phyloP scores from a whole-genome alignment of 1,139 yeast species.

The Geotrichum candidum region DNA sequence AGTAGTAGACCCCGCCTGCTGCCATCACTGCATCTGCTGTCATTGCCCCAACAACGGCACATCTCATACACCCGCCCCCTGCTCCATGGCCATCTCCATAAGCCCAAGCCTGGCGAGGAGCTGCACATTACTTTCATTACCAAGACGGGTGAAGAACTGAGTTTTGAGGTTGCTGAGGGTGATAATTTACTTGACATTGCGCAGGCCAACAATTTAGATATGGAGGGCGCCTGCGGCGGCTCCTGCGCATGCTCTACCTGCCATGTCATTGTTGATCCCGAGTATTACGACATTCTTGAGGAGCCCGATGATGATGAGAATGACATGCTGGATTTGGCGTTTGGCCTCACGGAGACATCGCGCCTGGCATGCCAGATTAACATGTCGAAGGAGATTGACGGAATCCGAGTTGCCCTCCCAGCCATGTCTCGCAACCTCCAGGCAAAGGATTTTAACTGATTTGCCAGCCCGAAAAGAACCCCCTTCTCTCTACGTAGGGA shows the following conservation, averaged over 20 bases:
- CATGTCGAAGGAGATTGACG: constrained; percentile 87
- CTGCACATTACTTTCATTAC: constrained; percentile 83
- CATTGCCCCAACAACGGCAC: not conserved
- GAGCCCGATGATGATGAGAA: constrained; percentile 98
- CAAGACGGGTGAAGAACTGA: constrained; percentile 79
- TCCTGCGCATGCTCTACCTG: constrained; percentile 98
- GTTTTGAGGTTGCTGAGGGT: constrained; percentile 85
- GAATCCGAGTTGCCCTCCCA: constrained; percentile 88
- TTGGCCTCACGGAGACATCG: constrained; percentile 85
- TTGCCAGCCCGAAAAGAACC: not conserved
- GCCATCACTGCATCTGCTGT: not conserved
- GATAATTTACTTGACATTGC: constrained; percentile 90
- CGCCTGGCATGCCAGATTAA: constrained; percentile 89
- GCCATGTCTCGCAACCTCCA: constrained; percentile 95
- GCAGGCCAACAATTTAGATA: constrained; percentile 85
- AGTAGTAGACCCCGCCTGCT: not conserved
- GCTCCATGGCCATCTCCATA: constrained; percentile 77
- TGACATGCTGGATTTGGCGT: constrained; percentile 96
- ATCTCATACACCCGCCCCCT: constrained; percentile 9
- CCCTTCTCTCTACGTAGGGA: not conserved
- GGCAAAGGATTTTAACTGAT: constrained; percentile 60
- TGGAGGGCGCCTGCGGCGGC: constrained; percentile 99
- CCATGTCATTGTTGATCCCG: constrained; percentile 94
- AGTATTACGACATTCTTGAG: constrained; percentile 78
- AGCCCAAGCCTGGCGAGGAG: constrained; percentile 92